A percentile compares a stretch with the other conserved stretches of the same genome.
Evolutionary conservation across 495 filamentous ascomycete species (phyloP).

Genomic region (Penicillium desertorum): DNA sequence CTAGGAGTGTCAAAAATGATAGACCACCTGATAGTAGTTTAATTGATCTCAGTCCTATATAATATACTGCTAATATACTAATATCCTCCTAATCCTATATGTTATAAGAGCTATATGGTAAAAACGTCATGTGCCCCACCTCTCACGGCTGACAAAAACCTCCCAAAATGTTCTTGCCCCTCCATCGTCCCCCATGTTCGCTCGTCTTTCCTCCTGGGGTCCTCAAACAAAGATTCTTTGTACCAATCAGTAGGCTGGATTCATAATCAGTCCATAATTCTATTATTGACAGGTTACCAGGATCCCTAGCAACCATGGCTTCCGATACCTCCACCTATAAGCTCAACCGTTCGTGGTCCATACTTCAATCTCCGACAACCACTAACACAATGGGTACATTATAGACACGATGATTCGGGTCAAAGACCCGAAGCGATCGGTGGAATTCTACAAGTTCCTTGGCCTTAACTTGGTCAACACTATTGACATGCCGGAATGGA

Average conservation of each 20-base stretch:
- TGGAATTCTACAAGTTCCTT: conserved; percentile 94
- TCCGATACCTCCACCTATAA: conserved; percentile 82
- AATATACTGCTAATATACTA: not conserved
- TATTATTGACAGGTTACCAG: conserved; percentile 24
- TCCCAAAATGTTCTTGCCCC: conserved; percentile 1
- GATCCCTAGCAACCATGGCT: conserved; percentile 63
- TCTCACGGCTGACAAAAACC: conserved; percentile 18
- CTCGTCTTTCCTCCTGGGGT: conserved; percentile 6
- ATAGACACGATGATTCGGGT: conserved; percentile 75
- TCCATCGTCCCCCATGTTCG: conserved; percentile 8
- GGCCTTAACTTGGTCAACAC: conserved; percentile 83
- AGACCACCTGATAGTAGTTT: not conserved
- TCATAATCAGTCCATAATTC: not conserved
- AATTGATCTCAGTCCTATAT: not conserved
- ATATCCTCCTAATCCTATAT: not conserved
- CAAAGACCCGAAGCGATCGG: conserved; percentile 86
- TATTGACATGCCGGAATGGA: conserved; percentile 70
- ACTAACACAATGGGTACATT: conserved; percentile 18
- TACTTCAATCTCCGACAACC: conserved; percentile 6
- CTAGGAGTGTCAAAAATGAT: too few species aligned
- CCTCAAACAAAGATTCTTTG: conserved; percentile 8
- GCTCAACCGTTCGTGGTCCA: conserved; percentile 68
- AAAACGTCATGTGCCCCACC: conserved; percentile 18
- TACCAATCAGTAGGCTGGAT: conserved; percentile 5
- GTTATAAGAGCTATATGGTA: not conserved